Conservation (phyloP, 2,329 filamentous ascomycete species). For the Xylaria sp. region DNA sequence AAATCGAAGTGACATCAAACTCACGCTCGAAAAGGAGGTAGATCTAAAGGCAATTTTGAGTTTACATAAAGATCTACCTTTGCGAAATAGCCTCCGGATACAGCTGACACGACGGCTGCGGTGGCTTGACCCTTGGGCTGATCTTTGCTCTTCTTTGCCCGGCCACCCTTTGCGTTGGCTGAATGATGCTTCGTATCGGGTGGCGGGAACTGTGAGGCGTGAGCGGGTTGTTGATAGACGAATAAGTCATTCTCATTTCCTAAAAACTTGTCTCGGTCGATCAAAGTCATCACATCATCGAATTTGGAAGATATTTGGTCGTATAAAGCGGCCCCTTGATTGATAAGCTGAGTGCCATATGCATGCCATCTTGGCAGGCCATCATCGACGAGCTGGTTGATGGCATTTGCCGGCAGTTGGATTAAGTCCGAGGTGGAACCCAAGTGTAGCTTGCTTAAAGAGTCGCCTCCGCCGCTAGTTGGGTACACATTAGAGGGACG, state of each 20-base stretch:
- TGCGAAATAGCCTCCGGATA: conserved; percentile 66
- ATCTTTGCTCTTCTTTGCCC: conserved; percentile 41
- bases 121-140: conserved; percentile 46
- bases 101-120: conserved; percentile 43
- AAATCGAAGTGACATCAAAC: conserved; percentile 33
- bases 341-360: conserved; percentile 51
- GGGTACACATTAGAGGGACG: conserved; percentile 27
- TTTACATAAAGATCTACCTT: conserved; percentile 84
- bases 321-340: conserved; percentile 55
- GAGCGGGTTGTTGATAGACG: conserved; percentile 41
- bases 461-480: conserved; percentile 26
- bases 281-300: conserved; percentile 71
- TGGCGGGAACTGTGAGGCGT: conserved; percentile 18
- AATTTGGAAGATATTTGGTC: conserved; percentile 68
- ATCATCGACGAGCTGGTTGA: conserved; percentile 50
- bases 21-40: conserved; percentile 72
- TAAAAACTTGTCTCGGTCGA: conserved; percentile 65
- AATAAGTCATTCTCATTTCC: conserved; percentile 63
- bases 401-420: conserved; percentile 46
- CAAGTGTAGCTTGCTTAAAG: conserved; percentile 45
- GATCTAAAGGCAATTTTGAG: conserved; percentile 70
- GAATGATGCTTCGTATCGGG: conserved; percentile 22
- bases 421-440: conserved; percentile 52
- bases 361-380: conserved; percentile 51
- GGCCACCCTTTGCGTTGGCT: conserved; percentile 25